Evolutionary conservation across 1,284 basidiomycete species (phyloP).

Genomic region (Ganoderma sinense): DNA sequence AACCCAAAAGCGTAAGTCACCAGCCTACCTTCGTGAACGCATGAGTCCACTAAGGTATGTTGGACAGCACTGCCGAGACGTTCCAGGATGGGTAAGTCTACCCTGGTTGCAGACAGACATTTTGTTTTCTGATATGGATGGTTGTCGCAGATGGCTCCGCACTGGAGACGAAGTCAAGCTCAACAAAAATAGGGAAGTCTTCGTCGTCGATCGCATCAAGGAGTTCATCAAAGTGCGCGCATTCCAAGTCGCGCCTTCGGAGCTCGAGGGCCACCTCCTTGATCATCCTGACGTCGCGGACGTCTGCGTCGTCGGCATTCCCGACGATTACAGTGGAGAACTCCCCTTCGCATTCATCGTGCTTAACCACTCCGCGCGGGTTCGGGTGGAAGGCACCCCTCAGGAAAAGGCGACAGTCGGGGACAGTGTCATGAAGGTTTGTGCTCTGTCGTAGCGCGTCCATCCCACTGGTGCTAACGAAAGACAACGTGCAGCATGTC

Average conservation of each 20-base stretch:
- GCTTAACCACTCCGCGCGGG: slow-evolving; percentile 50
- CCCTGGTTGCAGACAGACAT: background rate
- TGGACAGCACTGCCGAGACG: slow-evolving; percentile 33
- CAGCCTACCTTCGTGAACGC: background rate
- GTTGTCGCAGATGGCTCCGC: slow-evolving; percentile 46
- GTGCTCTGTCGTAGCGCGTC: background rate
- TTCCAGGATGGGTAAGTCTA: slow-evolving; percentile 46
- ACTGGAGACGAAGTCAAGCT: slow-evolving; percentile 54
- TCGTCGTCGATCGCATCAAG: slow-evolving; percentile 55
- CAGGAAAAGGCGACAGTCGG: background rate
- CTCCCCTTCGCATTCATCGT: slow-evolving; percentile 80
- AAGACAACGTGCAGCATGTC: slow-evolving; percentile 58
- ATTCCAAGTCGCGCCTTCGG: slow-evolving; percentile 47
- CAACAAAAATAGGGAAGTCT: slow-evolving; percentile 48
- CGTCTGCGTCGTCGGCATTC: slow-evolving; percentile 77
- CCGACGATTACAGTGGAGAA: slow-evolving; percentile 84
- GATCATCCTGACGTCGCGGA: slow-evolving; percentile 75
- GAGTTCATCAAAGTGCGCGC: slow-evolving; percentile 33
- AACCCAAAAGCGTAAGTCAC: slow-evolving; percentile 56
- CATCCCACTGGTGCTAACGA: background rate
- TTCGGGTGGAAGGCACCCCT: background rate
- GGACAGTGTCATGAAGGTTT: slow-evolving; percentile 18
- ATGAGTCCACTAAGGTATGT: background rate
- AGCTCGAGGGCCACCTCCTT: slow-evolving; percentile 68
- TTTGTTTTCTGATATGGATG: background rate